Percentiles rank a stretch among this genome's conserved stretches.
phyloP scores from a whole-genome alignment of 805 yeast species.

The Yarrowia sp. region DNA sequence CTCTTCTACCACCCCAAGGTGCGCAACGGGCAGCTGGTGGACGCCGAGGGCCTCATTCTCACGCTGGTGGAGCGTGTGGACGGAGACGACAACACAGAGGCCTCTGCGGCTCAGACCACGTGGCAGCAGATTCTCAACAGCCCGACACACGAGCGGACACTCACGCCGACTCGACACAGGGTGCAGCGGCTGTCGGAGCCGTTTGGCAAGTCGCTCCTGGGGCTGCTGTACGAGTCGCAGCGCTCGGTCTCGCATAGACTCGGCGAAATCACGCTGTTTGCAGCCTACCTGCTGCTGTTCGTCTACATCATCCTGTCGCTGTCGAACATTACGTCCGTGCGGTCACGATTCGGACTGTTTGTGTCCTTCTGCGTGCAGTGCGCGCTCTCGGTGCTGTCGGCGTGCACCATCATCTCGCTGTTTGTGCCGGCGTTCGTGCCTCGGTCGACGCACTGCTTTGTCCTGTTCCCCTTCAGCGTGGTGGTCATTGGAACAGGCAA shows the following conservation, averaged over 20 bases:
- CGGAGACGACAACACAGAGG: constrained; percentile 45
- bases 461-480: constrained; percentile 54
- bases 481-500: constrained; percentile 57
- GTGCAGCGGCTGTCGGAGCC: constrained; percentile 41
- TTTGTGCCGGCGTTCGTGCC: constrained; percentile 48
- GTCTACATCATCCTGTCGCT: constrained; percentile 52
- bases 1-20: constrained; percentile 34
- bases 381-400: constrained; percentile 48
- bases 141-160: constrained; percentile 46
- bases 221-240: constrained; percentile 43
- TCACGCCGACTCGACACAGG: constrained; percentile 45
- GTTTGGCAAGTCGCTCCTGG: constrained; percentile 41
- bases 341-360: constrained; percentile 57
- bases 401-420: constrained; percentile 54
- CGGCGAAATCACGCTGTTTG: constrained; percentile 29
- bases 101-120: not conserved
- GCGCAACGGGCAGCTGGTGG: constrained; percentile 31
- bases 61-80: constrained; percentile 47
- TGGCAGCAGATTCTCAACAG: constrained; percentile 43
- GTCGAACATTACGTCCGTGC: constrained; percentile 54
- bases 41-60: constrained; percentile 30
- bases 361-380: constrained; percentile 55
- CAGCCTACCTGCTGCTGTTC: constrained; percentile 47
- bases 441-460: constrained; percentile 52
- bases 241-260: constrained; percentile 42